Base-by-base conservation (phyloP, 768 basidiomycete species). In the Mycena sanguinolenta region DNA sequence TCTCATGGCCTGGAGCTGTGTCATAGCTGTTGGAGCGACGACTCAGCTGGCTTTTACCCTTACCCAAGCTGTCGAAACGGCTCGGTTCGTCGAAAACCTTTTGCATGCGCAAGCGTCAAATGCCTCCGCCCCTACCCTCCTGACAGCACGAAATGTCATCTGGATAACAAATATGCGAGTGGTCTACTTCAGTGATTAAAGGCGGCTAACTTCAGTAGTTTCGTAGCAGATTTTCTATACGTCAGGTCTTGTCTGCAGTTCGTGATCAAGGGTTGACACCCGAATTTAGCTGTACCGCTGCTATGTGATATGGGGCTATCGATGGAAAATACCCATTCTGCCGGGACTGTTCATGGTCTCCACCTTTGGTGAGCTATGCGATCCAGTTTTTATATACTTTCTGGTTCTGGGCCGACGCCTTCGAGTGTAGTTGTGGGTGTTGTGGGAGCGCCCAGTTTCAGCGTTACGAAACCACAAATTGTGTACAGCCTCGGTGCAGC, bases 261-360 rank as follows among this genome's bases (percentile, higher is more conserved):
- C 17, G 19, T 25, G 21, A 25, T 12, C 17, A 5, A 16, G 27
- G 12, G 4, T n/a, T 34, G 46, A 49, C 16, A 34, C 16, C 0
- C 19, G 14, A 19, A 23, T 17, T 9, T 34, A 61, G 60, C 17
- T 61, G 28, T 61, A 49, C 49, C 60, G 60, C 19, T 61, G 60
- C 34, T 61, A 61, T 10, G 60, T 50, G 30, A 61, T 61, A n/a
- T 61, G 60, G 60, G 46, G 42, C n/a, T 50, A 12, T n/a, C 28
- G 28, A 19, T 23, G 19, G 30, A 46, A 50, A 30, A 30, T 50
- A 13, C 17, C 50, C 21, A 34, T 36, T 16, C 23, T 50, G 13
- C 60, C 60, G 13, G 46, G 6, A 19, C 7, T 36, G 19, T 13
- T 49, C 21, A 32, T 50, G 19, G 46, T 61, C 2, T n/a, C 30